A percentile compares a stretch with the other conserved stretches of the same genome.
Conservation (phyloP, 2,329 filamentous ascomycete genomes). For the Clonostachys sp. region DNA sequence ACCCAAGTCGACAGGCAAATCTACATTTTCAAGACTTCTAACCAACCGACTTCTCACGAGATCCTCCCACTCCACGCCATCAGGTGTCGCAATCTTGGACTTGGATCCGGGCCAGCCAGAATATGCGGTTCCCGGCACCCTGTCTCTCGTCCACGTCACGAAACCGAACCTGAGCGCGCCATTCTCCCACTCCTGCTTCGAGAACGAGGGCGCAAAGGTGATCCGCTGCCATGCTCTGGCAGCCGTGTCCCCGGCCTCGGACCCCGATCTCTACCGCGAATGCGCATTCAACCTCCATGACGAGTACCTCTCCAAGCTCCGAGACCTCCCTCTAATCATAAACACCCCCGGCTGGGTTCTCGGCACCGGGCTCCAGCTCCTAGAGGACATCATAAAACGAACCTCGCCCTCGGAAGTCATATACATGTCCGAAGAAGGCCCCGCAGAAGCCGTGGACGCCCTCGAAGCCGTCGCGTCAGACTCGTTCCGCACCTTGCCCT, state of each 20-base stretch:
- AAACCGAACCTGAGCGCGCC: constrained; percentile 61
- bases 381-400: constrained; percentile 50
- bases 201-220: constrained; percentile 25
- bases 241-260: constrained; percentile 58
- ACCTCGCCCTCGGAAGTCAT: constrained; percentile 58
- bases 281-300: constrained; percentile 60
- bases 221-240: constrained; percentile 64
- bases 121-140: constrained; percentile 63
- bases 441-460: constrained; percentile 48
- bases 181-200: constrained; percentile 53
- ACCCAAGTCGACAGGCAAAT: constrained; percentile 71
- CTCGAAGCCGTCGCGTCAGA: constrained; percentile 39
- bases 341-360: constrained; percentile 74
- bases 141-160: constrained; percentile 61
- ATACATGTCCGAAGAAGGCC: constrained; percentile 64
- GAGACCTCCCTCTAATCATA: constrained; percentile 56
- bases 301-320: constrained; percentile 44
- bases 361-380: constrained; percentile 62
- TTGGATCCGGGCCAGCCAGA: constrained; percentile 76
- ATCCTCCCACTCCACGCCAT: background rate
- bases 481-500: constrained; percentile 49
- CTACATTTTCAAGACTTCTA: constrained; percentile 65
- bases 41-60: constrained; percentile 61
- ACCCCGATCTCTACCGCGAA: constrained; percentile 61
- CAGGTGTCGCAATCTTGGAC: constrained; percentile 58